Conservation (phyloP, 345 rosid genomes). For the Geranium rotundifolium region DNA sequence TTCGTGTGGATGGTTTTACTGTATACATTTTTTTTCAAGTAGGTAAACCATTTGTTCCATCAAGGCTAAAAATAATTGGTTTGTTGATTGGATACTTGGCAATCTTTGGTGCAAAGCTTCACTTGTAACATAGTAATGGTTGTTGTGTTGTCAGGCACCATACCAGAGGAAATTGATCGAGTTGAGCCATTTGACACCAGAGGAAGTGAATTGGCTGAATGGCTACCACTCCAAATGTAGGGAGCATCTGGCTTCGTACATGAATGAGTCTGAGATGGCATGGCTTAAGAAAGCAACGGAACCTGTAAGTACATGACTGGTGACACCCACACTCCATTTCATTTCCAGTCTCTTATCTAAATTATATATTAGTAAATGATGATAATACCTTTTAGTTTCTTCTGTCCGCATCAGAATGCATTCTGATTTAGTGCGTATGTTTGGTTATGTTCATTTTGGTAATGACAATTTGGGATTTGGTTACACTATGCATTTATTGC, state of each 20-base stretch:
- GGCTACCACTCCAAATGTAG: conserved; percentile 65
- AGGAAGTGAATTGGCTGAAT: conserved; percentile 74
- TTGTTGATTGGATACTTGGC: not conserved
- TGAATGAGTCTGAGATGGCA: conserved; percentile 56
- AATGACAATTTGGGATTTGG: too few species aligned
- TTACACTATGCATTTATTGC: too few species aligned
- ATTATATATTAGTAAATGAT: too few species aligned
- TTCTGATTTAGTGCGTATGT: too few species aligned
- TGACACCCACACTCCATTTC: not conserved
- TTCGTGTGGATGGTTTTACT: too few species aligned
- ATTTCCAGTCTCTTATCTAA: too few species aligned
- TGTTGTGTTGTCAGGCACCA: conserved; percentile 43
- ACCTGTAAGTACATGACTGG: conserved; percentile 32
- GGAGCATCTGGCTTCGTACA: conserved; percentile 52
- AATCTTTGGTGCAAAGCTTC: too few species aligned
- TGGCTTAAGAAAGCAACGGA: conserved; percentile 92
- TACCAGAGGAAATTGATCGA: conserved; percentile 82
- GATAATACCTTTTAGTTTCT: too few species aligned
- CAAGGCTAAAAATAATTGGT: not conserved
- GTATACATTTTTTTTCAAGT: too few species aligned
- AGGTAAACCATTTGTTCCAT: too few species aligned
- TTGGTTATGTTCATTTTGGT: too few species aligned
- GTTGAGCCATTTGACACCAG: conserved; percentile 34
- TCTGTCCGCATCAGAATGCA: too few species aligned
- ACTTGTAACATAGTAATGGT: not conserved